Evolutionary conservation across 139 green algal genomes (phyloP).

Genomic region (Coelastrella sp.): DNA sequence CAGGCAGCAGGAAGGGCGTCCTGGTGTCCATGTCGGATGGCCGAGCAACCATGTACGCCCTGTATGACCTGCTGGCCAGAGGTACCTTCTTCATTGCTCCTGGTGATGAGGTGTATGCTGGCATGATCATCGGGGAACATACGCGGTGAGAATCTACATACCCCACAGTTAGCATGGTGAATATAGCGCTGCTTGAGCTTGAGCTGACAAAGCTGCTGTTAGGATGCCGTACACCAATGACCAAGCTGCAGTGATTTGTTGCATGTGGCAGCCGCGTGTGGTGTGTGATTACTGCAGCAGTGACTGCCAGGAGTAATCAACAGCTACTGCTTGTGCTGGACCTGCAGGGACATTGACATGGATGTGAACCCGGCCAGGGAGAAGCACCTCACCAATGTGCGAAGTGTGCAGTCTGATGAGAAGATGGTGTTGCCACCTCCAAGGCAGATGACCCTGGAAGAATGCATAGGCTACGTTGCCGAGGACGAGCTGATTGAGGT

Average conservation of each 20-base stretch:
- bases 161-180: too few species aligned
- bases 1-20: constrained; percentile 76
- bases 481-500: constrained; percentile 93
- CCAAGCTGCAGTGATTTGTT: not conserved
- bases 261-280: not conserved
- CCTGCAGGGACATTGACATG: constrained; percentile 70
- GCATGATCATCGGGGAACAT: constrained; percentile 89
- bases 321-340: not conserved
- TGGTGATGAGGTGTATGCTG: constrained; percentile 76
- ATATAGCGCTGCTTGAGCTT: too few species aligned
- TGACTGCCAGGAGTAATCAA: not conserved
- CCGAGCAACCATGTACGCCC: constrained; percentile 65
- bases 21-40: constrained; percentile 76
- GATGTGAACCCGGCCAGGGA: constrained; percentile 86
- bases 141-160: constrained; percentile 37
- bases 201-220: not conserved
- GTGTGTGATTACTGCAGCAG: not conserved
- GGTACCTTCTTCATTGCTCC: constrained; percentile 85
- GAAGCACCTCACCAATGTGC: constrained; percentile 92
- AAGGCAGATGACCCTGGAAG: constrained; percentile 78
- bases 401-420: constrained; percentile 78
- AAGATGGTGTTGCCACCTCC: constrained; percentile 77
- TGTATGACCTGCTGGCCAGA: constrained; percentile 78
- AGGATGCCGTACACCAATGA: not conserved
- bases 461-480: constrained; percentile 86